phyloP scores from a whole-genome alignment of 1,139 yeast species.

The Hemisphaericaspora subhashii region DNA sequence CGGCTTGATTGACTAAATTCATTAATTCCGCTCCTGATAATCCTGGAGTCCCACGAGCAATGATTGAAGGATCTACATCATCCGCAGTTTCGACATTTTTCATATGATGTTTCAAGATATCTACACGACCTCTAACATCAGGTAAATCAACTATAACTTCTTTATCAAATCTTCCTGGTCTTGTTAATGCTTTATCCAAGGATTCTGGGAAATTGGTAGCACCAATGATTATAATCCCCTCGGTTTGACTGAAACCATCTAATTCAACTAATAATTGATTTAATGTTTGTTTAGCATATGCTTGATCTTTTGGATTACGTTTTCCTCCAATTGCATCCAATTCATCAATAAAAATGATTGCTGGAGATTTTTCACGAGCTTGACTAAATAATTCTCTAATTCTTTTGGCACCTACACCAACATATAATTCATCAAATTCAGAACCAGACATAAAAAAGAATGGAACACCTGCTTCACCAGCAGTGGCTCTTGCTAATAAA shows the following conservation, averaged over 20 bases:
- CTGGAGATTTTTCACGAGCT: slow-evolving; percentile 95
- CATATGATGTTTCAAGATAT: slow-evolving; percentile 90
- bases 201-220: slow-evolving; percentile 98
- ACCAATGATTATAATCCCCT: slow-evolving; percentile 93
- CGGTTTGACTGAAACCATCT: slow-evolving; percentile 92
- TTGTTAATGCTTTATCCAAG: slow-evolving; percentile 91
- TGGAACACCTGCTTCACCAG: slow-evolving; percentile 99
- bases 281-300: slow-evolving; percentile 94
- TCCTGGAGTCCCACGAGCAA: slow-evolving; percentile 98
- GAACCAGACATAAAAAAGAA: slow-evolving; percentile 98
- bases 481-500: slow-evolving; percentile 94
- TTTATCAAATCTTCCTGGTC: slow-evolving; percentile 98
- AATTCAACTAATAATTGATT: slow-evolving; percentile 94
- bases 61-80: slow-evolving; percentile 80
- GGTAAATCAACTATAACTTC: slow-evolving; percentile 94
- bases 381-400: slow-evolving; percentile 91
- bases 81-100: slow-evolving; percentile 82
- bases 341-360: slow-evolving; percentile 94
- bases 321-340: slow-evolving; percentile 98
- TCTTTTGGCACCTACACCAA: slow-evolving; percentile 98
- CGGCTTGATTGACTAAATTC: slow-evolving; percentile 97
- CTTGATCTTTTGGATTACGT: slow-evolving; percentile 96
- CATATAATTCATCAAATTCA: slow-evolving; percentile 95
- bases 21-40: slow-evolving; percentile 95
- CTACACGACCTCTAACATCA: slow-evolving; percentile 95